These are phyloP conservation scores for Penicillium roqueforti DNA, from an alignment of 495 filamentous ascomycete genomes.

Conservation along the genomic window DNA sequence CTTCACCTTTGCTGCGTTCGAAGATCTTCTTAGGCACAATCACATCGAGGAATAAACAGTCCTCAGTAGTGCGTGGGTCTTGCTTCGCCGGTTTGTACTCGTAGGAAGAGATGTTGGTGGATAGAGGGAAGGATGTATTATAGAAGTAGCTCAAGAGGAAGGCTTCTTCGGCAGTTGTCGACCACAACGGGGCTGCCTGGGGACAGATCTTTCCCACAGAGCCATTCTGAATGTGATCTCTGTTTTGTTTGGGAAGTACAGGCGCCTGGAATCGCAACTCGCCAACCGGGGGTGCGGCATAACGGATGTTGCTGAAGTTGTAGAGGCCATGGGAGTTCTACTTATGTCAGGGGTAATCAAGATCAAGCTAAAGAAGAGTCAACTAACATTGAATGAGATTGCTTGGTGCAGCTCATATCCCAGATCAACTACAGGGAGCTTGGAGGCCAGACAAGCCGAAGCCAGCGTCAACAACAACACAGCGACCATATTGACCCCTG, in stretches of 20 bases:
- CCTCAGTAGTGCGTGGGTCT: slow-evolving; percentile 50
- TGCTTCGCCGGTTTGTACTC: slow-evolving; percentile 20
- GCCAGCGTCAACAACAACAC: slow-evolving; percentile 11
- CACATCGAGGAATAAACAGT: slow-evolving; percentile 56
- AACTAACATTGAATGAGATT: slow-evolving; percentile 38
- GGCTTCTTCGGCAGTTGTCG: neutral
- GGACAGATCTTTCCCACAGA: slow-evolving; percentile 46
- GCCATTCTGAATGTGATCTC: slow-evolving; percentile 42
- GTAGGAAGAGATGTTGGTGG: slow-evolving; percentile 30
- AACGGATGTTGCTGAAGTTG: slow-evolving; percentile 59
- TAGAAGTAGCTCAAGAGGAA: neutral
- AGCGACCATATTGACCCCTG: slow-evolving; percentile 8
- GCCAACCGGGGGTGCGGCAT: slow-evolving; percentile 52
- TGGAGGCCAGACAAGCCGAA: slow-evolving; percentile 19
- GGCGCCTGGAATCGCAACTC: slow-evolving; percentile 50
- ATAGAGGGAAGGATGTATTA: slow-evolving; percentile 24
- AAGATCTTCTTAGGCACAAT: slow-evolving; percentile 44
- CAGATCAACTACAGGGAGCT: slow-evolving; percentile 46
- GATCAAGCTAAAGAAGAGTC: neutral
- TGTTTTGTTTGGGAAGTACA: slow-evolving; percentile 32
- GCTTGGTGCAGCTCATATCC: slow-evolving; percentile 50
- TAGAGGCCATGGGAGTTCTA: slow-evolving; percentile 36
- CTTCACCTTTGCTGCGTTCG: slow-evolving; percentile 22
- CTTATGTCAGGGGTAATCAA: neutral
- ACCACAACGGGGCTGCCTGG: slow-evolving; percentile 42